phyloP scores from a whole-genome alignment of 495 filamentous ascomycete species.

The Platismatia glauca region DNA sequence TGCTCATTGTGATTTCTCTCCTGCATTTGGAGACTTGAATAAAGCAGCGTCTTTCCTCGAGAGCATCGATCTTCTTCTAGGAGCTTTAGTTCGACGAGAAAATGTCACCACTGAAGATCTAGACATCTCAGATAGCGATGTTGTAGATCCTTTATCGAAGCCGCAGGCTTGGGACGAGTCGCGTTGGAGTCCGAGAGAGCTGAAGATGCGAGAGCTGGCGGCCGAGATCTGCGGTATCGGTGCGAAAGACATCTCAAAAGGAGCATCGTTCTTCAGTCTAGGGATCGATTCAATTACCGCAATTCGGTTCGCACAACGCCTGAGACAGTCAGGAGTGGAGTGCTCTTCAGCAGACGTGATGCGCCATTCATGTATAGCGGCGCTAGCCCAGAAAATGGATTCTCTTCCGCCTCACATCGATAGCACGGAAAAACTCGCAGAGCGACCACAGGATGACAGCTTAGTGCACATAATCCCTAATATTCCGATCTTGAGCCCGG shows the following conservation, averaged over 20 bases:
- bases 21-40: constrained; percentile 22
- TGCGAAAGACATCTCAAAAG: constrained; percentile 22
- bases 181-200: constrained; percentile 24
- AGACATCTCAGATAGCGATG: not conserved
- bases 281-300: constrained; percentile 34
- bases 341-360: constrained; percentile 33
- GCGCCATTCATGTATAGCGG: constrained; percentile 29
- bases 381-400: constrained; percentile 24
- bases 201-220: constrained; percentile 21
- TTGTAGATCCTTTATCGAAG: constrained; percentile 1
- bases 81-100: constrained; percentile 26
- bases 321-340: constrained; percentile 25
- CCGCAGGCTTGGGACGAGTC: constrained; percentile 22
- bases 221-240: constrained; percentile 22
- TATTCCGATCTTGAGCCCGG: not conserved
- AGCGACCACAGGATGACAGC: not conserved
- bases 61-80: constrained; percentile 29
- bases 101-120: constrained; percentile 17
- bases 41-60: constrained; percentile 27
- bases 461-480: not conserved
- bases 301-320: constrained; percentile 28
- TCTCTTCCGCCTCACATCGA: not conserved
- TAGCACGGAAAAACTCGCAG: not conserved
- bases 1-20: constrained; percentile 24
- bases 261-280: constrained; percentile 30